Percentiles rank a stretch among this genome's conserved stretches.
phyloP scores from a whole-genome alignment of 2,329 filamentous ascomycete genomes.

The Rhynchosporium agropyri region DNA sequence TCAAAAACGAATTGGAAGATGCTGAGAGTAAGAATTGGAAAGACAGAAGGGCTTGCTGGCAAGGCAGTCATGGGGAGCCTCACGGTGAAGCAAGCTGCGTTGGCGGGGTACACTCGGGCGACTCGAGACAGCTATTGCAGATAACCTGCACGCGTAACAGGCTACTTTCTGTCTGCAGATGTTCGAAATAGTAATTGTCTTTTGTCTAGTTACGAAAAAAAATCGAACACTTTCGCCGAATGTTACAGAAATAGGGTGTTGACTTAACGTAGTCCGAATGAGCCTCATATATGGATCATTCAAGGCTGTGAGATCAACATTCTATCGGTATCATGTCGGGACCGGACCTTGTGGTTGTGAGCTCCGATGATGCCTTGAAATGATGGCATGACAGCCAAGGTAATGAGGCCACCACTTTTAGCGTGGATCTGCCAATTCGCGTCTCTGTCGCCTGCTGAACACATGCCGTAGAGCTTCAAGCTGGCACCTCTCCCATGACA shows the following conservation, averaged over 20 bases:
- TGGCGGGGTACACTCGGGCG: constrained; percentile 23
- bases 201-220: not conserved
- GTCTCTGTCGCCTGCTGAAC: constrained; percentile 35
- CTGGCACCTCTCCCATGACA: constrained; percentile 33
- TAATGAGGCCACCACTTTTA: constrained; percentile 2
- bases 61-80: constrained; percentile 29
- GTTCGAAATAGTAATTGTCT: not conserved
- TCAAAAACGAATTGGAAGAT: not conserved
- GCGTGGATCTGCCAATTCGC: constrained; percentile 22
- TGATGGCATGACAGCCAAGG: not conserved
- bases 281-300: constrained; percentile 14
- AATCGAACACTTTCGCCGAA: not conserved
- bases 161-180: not conserved
- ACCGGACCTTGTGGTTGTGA: not conserved
- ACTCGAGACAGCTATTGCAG: not conserved
- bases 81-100: constrained; percentile 21
- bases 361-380: not conserved
- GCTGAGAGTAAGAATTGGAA: no score
- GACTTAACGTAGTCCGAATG: constrained; percentile 25
- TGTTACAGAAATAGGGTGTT: not conserved
- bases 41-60: constrained; percentile 15
- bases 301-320: constrained; percentile 17
- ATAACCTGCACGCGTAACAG: not conserved
- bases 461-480: constrained; percentile 28
- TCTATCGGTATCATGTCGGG: no score